Conservation (phyloP, 106 monocot species). For the Triglochin maritima region DNA sequence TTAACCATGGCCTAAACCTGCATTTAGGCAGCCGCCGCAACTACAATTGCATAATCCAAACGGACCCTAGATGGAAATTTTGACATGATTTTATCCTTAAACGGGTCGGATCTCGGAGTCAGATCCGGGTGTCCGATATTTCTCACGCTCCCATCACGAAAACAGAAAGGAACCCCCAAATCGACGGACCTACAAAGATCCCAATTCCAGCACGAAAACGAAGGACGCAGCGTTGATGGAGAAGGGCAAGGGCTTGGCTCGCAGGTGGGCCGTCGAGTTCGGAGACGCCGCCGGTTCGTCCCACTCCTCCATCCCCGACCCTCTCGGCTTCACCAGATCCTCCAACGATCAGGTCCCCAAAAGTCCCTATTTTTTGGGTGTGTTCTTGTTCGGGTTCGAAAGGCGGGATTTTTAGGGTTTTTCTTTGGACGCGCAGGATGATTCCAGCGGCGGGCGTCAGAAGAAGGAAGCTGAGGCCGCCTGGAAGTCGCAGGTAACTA, state of each 20-base stretch:
- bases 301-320: slow-evolving; percentile 59
- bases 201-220: background rate
- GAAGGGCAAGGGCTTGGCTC: slow-evolving; percentile 82
- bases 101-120: no score
- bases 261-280: slow-evolving; percentile 87
- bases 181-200: background rate
- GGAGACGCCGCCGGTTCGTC: slow-evolving; percentile 22
- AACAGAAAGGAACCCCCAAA: background rate
- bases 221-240: slow-evolving; percentile 28
- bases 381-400: background rate
- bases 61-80: no score
- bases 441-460: slow-evolving; percentile 46
- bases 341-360: slow-evolving; percentile 43
- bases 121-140: no score
- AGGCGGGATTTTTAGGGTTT: background rate
- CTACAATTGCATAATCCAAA: no score
- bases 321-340: slow-evolving; percentile 64
- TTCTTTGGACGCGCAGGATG: slow-evolving; percentile 34
- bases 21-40: no score
- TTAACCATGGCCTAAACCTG: no score
- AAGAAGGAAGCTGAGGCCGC: slow-evolving; percentile 86
- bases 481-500: slow-evolving; percentile 79
- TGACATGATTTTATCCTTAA: no score
- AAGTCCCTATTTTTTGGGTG: background rate
- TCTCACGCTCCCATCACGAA: no score